These are phyloP conservation scores for Eleusine coracana DNA, from an alignment of 176 grass and related monocot genomes.

Conservation along the genomic window DNA sequence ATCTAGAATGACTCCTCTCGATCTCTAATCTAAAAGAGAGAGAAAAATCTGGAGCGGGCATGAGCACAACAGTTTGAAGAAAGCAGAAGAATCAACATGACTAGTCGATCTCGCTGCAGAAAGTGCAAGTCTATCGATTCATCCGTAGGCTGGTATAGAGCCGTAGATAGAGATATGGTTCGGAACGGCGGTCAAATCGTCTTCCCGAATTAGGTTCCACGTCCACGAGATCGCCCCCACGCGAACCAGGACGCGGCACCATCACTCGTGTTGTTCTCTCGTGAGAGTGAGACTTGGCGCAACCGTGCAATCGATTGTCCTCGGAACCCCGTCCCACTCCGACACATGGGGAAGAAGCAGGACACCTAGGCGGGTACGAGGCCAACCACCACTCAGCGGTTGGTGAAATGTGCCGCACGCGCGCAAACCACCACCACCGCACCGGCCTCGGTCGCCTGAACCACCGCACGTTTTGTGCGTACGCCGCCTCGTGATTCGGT, in stretches of 20 bases:
- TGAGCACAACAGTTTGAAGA: not conserved
- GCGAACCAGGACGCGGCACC: not conserved
- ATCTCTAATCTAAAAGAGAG: no score
- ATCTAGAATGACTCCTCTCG: no score
- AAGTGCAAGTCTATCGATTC: not conserved
- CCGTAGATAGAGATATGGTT: not conserved
- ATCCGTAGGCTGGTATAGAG: no score
- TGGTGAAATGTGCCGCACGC: slow-evolving; percentile 27
- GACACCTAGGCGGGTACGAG: not conserved
- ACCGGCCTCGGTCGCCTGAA: not conserved
- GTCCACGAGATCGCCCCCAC: slow-evolving; percentile 8
- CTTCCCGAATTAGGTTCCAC: slow-evolving; percentile 13
- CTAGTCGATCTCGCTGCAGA: not conserved
- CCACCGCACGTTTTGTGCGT: not conserved
- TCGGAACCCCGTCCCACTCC: not conserved
- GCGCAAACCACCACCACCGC: not conserved
- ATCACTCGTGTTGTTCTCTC: not conserved
- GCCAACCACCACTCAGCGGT: slow-evolving; percentile 2
- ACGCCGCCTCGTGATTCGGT: not conserved
- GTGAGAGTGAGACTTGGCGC: not conserved
- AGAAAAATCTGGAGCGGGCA: no score
- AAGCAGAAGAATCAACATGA: not conserved
- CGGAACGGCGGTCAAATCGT: not conserved
- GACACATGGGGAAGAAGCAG: not conserved
- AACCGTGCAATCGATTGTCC: slow-evolving; percentile 5